A percentile compares a stretch with the other conserved stretches of the same genome.
phyloP scores from a whole-genome alignment of 148 eudicot genomes.

The Dianthus caryophyllus region DNA sequence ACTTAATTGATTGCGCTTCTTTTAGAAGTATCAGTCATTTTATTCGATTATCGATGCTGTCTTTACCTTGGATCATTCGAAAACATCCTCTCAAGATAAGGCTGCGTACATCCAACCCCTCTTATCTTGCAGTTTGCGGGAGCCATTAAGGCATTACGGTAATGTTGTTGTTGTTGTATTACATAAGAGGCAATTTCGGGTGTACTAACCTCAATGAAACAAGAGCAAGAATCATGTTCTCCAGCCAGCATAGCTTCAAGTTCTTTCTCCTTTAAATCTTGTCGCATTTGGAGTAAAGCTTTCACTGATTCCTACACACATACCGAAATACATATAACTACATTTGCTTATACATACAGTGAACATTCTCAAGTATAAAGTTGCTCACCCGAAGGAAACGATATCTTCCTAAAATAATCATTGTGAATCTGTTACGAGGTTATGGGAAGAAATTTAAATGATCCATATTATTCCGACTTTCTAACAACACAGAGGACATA shows the following conservation, averaged over 20 bases:
- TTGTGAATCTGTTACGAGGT: background rate
- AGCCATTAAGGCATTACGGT: too few species aligned
- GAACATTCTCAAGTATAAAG: background rate
- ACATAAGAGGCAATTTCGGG: background rate
- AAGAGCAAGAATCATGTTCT: constrained; percentile 86
- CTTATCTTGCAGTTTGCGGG: too few species aligned
- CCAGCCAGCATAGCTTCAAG: constrained; percentile 84
- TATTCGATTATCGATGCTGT: too few species aligned
- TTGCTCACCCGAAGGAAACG: background rate
- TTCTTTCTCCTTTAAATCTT: constrained; percentile 75
- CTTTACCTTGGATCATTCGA: too few species aligned
- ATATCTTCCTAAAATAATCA: background rate
- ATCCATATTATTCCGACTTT: background rate
- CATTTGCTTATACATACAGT: background rate
- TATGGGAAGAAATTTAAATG: background rate
- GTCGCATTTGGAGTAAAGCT: constrained; percentile 73
- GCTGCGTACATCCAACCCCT: too few species aligned
- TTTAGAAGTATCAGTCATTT: too few species aligned
- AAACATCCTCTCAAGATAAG: too few species aligned
- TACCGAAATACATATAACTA: background rate
- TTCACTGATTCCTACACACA: constrained; percentile 64
- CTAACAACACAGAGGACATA: constrained; percentile 4
- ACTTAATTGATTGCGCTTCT: too few species aligned
- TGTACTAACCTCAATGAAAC: constrained; percentile 77
- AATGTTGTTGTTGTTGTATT: too few species aligned